Evolutionary conservation across 768 basidiomycete genomes (phyloP).

Genomic region (Pisolithus marmoratus): DNA sequence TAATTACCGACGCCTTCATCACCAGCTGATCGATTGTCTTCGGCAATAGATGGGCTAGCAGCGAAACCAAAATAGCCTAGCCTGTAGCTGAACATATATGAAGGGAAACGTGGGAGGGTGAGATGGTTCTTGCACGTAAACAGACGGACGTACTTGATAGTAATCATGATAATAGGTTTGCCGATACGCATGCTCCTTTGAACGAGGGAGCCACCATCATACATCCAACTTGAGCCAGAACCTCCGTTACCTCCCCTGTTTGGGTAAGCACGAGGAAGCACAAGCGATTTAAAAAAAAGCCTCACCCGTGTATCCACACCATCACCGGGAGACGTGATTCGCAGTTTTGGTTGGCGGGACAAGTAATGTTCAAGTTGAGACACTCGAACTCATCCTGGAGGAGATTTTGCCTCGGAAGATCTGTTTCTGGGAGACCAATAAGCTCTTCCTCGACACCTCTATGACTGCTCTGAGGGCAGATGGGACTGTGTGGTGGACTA

Average conservation of each 20-base stretch:
- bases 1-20: conserved; percentile 77
- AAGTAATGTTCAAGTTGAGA: conserved; percentile 76
- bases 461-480: conserved; percentile 60
- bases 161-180: conserved; percentile 67
- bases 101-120: conserved; percentile 3
- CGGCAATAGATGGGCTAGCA: conserved; percentile 56
- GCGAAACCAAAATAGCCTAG: conserved; percentile 74
- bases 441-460: conserved; percentile 54
- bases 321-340: conserved; percentile 65
- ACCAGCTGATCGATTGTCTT: conserved; percentile 59
- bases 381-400: conserved; percentile 75
- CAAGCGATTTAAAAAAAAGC: conserved; percentile 8
- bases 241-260: conserved; percentile 66
- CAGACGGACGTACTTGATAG: conserved; percentile 57
- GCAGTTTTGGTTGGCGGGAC: conserved; percentile 50
- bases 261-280: conserved; percentile 14
- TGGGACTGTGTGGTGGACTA: conserved; percentile 42
- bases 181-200: conserved; percentile 55
- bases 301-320: conserved; percentile 84
- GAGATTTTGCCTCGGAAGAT: conserved; percentile 48
- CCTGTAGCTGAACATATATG: conserved; percentile 49
- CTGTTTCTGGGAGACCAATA: conserved; percentile 50
- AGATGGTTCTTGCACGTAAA: conserved; percentile 12
- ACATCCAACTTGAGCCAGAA: conserved; percentile 72
- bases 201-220: conserved; percentile 68